phyloP scores from a whole-genome alignment of 2,329 filamentous ascomycete genomes.

The Curvularia spicifera region DNA sequence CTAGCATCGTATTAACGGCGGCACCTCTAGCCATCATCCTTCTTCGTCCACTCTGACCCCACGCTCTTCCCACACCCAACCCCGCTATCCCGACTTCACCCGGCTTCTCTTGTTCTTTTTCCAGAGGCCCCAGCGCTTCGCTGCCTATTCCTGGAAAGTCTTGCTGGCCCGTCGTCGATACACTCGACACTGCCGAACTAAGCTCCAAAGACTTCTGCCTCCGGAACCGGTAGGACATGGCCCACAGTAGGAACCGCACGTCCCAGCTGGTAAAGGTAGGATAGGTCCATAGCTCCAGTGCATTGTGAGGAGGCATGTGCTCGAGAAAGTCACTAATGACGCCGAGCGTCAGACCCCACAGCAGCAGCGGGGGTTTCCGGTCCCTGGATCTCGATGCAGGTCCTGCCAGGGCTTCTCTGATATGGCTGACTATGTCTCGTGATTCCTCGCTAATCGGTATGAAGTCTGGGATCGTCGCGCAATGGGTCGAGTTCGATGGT shows the following conservation, averaged over 20 bases:
- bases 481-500: conserved; percentile 67
- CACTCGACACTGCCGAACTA: conserved; percentile 22
- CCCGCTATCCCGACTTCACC: conserved; percentile 56
- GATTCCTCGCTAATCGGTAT: conserved; percentile 40
- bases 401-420: conserved; percentile 27
- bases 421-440: conserved; percentile 17
- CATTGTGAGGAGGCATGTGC: conserved; percentile 67
- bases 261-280: conserved; percentile 71
- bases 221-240: conserved; percentile 64
- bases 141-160: conserved; percentile 33
- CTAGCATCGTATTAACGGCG: conserved; percentile 57
- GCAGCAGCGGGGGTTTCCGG: conserved; percentile 59
- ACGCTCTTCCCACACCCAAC: conserved; percentile 52
- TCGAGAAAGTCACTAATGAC: conserved; percentile 72
- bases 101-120: conserved; percentile 37
- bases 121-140: conserved; percentile 31
- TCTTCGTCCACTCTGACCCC: conserved; percentile 44
- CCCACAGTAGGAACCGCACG: conserved; percentile 64
- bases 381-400: conserved; percentile 41
- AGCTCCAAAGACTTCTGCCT: conserved; percentile 44
- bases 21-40: conserved; percentile 49
- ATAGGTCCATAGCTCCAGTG: conserved; percentile 69
- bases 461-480: conserved; percentile 60
- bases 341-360: conserved; percentile 73
- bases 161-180: conserved; percentile 27